phyloP scores from a whole-genome alignment of 495 filamentous ascomycete species.

The Ramalina intermedia region DNA sequence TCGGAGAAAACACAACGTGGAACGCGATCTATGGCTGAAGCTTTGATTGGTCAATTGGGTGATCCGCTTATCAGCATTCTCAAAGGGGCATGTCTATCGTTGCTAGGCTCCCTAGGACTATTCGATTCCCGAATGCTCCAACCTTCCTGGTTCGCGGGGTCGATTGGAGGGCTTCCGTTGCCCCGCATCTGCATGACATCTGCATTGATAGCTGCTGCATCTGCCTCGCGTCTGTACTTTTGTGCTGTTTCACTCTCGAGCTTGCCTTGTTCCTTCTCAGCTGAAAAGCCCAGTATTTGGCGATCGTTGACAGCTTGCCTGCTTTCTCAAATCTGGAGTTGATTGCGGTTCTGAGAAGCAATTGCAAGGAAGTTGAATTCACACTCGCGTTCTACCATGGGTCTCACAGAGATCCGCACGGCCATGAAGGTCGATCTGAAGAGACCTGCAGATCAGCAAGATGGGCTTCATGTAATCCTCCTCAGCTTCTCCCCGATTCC shows the following conservation, averaged over 20 bases:
- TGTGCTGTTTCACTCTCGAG: not conserved
- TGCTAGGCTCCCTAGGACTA: not conserved
- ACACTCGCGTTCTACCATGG: conserved; percentile 27
- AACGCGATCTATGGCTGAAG: too few relatives aligned
- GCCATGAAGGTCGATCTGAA: conserved; percentile 64
- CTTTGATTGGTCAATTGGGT: conserved; percentile 3
- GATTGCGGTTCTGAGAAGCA: not conserved
- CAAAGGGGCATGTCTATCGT: conserved; percentile 2
- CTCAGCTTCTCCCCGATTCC: not conserved
- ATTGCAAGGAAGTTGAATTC: conserved; percentile 2
- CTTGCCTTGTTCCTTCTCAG: not conserved
- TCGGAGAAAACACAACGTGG: too few relatives aligned
- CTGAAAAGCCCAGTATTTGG: too few relatives aligned
- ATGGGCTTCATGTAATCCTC: conserved; percentile 55
- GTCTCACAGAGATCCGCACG: conserved; percentile 49
- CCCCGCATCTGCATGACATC: not conserved
- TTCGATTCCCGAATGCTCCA: not conserved
- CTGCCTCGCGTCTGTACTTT: not conserved
- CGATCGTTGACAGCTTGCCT: not conserved
- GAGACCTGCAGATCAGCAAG: conserved; percentile 62
- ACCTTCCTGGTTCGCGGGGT: conserved; percentile 1
- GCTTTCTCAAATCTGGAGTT: not conserved
- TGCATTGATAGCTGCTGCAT: not conserved
- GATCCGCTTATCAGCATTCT: conserved; percentile 1
- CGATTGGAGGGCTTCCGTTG: conserved; percentile 1